phyloP scores from a whole-genome alignment of 139 green algal genomes.

The Chlamydomonas asymmetrica region DNA sequence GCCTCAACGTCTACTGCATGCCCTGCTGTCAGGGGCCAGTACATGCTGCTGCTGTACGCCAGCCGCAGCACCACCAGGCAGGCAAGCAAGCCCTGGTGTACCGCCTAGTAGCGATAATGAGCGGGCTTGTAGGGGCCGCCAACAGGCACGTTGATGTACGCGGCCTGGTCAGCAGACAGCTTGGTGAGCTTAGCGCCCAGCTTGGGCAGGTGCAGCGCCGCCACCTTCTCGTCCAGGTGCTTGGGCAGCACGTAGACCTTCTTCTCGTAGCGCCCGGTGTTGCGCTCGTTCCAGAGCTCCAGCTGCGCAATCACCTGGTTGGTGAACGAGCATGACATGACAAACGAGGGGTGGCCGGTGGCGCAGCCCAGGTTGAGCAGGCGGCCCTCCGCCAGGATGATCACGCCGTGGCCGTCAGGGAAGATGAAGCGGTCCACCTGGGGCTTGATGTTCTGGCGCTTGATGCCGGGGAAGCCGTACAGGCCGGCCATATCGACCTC shows the following conservation, averaged over 20 bases:
- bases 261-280: constrained; percentile 95
- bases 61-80: too few species aligned
- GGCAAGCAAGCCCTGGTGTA: too few species aligned
- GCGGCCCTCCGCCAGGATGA: constrained; percentile 97
- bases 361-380: constrained; percentile 99
- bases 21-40: too few species aligned
- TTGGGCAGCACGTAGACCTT: constrained; percentile 99
- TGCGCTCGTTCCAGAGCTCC: constrained; percentile 98
- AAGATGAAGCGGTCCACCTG: constrained; percentile 98
- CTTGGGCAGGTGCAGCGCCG: constrained; percentile 93
- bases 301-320: constrained; percentile 99
- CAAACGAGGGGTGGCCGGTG: constrained; percentile 98
- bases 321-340: constrained; percentile 99
- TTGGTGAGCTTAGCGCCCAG: constrained; percentile 95
- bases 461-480: constrained; percentile 82
- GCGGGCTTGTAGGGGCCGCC: constrained; percentile 97
- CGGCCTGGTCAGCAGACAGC: constrained; percentile 87
- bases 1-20: too few species aligned
- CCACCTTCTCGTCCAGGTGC: constrained; percentile 99
- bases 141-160: constrained; percentile 96
- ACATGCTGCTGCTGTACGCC: too few species aligned
- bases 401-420: constrained; percentile 97
- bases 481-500: constrained; percentile 99
- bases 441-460: constrained; percentile 99
- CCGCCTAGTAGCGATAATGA: constrained; percentile 91